Evolutionary conservation across 257 asterid genomes (phyloP), one percentile per base, ranked within the genome.

Genomic region (Lycium ferocissimum): DNA sequence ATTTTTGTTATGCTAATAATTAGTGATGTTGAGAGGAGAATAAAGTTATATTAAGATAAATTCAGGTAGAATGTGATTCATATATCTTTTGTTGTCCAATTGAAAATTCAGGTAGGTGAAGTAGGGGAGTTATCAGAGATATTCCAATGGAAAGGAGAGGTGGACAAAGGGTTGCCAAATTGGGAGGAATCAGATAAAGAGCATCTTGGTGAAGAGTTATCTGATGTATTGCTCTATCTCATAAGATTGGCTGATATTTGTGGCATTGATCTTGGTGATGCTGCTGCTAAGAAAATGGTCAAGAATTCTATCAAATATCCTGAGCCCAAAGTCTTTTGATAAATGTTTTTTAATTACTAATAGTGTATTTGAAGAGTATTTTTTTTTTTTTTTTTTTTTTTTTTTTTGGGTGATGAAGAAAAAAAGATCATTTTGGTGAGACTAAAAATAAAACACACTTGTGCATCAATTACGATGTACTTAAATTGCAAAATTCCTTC

Each of bases 131-230:
- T 92, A 69, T 88, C 95, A 67, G 93, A 92, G 35, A 92, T 92
- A 84, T 92, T 92, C 80, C 95, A 92, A 51, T 92, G 95, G 95
- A 92, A 85, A 63, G 95, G 94, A 45, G 95, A 92, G 33, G 95
- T 92, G 38, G 92, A 87, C n/a, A 92, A 86, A 86, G 95, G 95
- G 7, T 65, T 92, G 86, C 89, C 91, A 45, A 88, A 91, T 73
- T 92, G 95, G 95, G 88, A 91, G 59, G 92, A 92, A 80, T 81
- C 92, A 85, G 95, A 92, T 2, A 92, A 85, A 83, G 92, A 89
- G 85, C 95, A 92, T 75, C 90, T 92, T 38, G 95, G 95, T 5
- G 95, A 92, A 89, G 95, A 92, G 82, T 70, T 92, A 43, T 91
- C 95, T 73, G 95, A 91, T 86, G 95, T 92, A 15, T 87, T 92